Evolutionary conservation across 2,329 filamentous ascomycete species (phyloP), one percentile per base, ranked within the genome.

Genomic region (Magnaporthiopsis rhizophila): DNA sequence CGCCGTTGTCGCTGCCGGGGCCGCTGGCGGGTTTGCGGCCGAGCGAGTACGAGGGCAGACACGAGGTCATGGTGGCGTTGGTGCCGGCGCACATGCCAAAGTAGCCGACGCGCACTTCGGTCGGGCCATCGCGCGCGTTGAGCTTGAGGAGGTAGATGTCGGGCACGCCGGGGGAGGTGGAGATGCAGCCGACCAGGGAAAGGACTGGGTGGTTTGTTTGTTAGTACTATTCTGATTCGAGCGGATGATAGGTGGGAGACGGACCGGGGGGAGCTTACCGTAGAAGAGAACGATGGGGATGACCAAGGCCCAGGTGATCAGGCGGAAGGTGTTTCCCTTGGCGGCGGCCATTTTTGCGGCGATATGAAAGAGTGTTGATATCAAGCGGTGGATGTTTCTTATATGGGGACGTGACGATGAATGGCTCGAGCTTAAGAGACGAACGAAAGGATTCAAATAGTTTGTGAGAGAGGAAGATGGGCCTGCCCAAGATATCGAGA

Each of bases 91-190:
- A 69, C 26, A 68, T 61, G 50, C 68, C 63, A 28, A 70, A 67
- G 32, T 68, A 68, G 15, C 69, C 69, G 18, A 70, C 57, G 6
- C 65, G 68, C 59, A 70, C 69, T 18, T 67, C 62, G 15, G 66
- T 65, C 3, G 63, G 26, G 13, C 66, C 68, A 15, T 50, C 24
- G 57, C 66, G 67, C 66, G 69, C 67, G 64, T 56, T 64, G 59
- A 68, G 63, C 57, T 65, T 64, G 64, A 68, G 63, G 24, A 70
- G 62, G 59, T 62, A 69, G 61, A 70, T 63, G 58, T 66, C 69
- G 30, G 68, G 68, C 7, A 69, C 45, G 36, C 68, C 68, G 38
- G 68, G 68, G 6, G 68, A 69, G 15, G 65, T 68, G n/a, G 68
- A 69, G 36, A 64, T 66, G 64, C 69, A 69, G 62, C 69, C 68